Conservation (phyloP, 345 rosid species). For the Sonneratia caseolaris region DNA sequence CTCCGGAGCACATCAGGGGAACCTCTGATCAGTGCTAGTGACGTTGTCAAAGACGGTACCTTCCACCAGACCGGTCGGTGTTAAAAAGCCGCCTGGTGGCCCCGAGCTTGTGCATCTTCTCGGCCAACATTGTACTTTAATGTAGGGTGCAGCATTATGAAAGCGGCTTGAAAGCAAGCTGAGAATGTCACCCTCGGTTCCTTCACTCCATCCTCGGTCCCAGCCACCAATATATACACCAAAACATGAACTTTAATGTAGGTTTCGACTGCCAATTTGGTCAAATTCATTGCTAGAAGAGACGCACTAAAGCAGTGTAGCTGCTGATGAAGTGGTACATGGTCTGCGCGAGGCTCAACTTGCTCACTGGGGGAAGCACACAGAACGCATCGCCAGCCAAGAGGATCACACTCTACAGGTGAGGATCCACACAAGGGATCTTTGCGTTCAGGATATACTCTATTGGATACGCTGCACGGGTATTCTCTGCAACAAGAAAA, state of each 20-base stretch:
- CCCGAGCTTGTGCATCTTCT: constrained; percentile 93
- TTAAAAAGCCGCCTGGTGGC: constrained; percentile 95
- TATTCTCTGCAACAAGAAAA: constrained; percentile 51
- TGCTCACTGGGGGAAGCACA: constrained; percentile 98
- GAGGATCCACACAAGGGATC: constrained; percentile 84
- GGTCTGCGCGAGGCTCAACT: constrained; percentile 76
- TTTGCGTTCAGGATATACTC: constrained; percentile 87
- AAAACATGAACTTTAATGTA: neutral
- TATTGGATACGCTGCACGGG: constrained; percentile 89
- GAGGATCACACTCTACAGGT: constrained; percentile 81
- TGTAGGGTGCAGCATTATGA: constrained; percentile 97
- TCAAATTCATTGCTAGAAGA: neutral
- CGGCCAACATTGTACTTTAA: constrained; percentile 89
- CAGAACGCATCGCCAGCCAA: constrained; percentile 95
- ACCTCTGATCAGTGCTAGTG: neutral
- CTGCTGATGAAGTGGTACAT: constrained; percentile 99
- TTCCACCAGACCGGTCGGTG: constrained; percentile 99
- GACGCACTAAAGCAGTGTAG: constrained; percentile 79
- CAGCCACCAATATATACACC: constrained; percentile 49
- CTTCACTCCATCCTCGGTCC: constrained; percentile 87
- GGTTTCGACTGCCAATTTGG: neutral
- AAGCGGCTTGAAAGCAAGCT: constrained; percentile 96
- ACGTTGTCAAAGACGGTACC: constrained; percentile 26
- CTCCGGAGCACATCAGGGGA: neutral
- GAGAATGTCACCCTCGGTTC: constrained; percentile 91